Evolutionary conservation across 768 basidiomycete genomes (phyloP).

Genomic region (Infundibulicybe gibba): DNA sequence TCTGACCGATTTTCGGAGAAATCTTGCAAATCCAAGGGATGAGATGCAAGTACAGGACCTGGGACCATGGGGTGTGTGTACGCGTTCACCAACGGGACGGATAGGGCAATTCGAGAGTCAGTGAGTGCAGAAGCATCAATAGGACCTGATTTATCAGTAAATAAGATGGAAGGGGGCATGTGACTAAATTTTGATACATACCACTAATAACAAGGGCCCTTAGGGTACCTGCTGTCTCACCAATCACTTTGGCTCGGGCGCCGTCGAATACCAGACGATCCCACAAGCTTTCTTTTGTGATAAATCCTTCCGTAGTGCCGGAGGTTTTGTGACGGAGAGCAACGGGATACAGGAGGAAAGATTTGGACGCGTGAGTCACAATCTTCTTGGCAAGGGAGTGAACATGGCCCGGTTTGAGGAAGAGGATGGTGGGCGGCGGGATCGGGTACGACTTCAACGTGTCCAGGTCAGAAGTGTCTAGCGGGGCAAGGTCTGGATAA

Average conservation of each 20-base stretch:
- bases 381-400: constrained; percentile 51
- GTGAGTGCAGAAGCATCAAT: constrained; percentile 48
- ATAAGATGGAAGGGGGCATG: constrained; percentile 3
- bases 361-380: constrained; percentile 48
- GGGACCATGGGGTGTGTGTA: constrained; percentile 60
- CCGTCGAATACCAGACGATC: constrained; percentile 74
- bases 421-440: constrained; percentile 77
- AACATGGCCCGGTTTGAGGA: constrained; percentile 65
- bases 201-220: constrained; percentile 73
- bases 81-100: constrained; percentile 68
- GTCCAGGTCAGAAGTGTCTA: constrained; percentile 44
- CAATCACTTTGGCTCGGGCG: constrained; percentile 58
- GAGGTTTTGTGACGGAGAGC: constrained; percentile 79
- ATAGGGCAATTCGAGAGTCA: constrained; percentile 69
- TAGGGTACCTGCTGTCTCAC: constrained; percentile 57
- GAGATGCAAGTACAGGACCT: constrained; percentile 78
- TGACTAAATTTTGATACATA: constrained; percentile 32
- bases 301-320: constrained; percentile 64
- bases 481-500: constrained; percentile 13
- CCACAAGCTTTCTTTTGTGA: constrained; percentile 81
- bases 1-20: constrained; percentile 39
- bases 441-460: constrained; percentile 49
- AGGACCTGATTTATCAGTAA: constrained; percentile 31
- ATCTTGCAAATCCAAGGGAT: constrained; percentile 83
- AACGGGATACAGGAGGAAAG: constrained; percentile 51